A percentile compares a stretch with the other conserved stretches of the same genome.
These are phyloP conservation scores for Pneumocystis jirovecii DNA, from an alignment of 1,139 yeast species.

Conservation along the genomic window DNA sequence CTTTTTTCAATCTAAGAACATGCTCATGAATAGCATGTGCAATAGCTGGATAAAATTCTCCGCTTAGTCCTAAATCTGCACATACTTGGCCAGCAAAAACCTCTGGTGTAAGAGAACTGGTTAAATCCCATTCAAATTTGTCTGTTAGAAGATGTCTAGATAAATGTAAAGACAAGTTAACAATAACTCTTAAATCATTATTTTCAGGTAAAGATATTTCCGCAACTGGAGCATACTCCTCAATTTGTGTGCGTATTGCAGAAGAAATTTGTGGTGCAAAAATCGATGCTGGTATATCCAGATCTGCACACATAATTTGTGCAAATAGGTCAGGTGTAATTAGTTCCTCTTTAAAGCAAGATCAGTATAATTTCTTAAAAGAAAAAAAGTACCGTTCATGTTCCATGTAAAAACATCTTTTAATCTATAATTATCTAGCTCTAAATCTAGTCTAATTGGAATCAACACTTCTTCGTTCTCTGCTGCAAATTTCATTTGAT, in stretches of 20 bases:
- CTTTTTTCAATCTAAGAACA: slow-evolving; percentile 60
- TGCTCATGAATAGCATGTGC: slow-evolving; percentile 78
- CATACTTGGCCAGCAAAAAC: slow-evolving; percentile 69
- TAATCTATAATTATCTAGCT: slow-evolving; percentile 38
- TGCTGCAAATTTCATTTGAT: slow-evolving; percentile 24
- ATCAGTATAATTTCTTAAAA: background rate
- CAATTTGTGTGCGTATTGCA: slow-evolving; percentile 65
- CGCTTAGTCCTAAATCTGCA: slow-evolving; percentile 63
- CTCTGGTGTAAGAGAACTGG: slow-evolving; percentile 56
- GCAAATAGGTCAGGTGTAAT: slow-evolving; percentile 81
- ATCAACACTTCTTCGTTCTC: slow-evolving; percentile 35
- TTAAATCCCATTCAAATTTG: slow-evolving; percentile 86
- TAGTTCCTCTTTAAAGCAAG: slow-evolving; percentile 19
- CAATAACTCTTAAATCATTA: slow-evolving; percentile 56
- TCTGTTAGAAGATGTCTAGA: slow-evolving; percentile 80
- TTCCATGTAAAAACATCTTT: slow-evolving; percentile 88
- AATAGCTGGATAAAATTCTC: slow-evolving; percentile 83
- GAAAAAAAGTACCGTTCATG: slow-evolving; percentile 37
- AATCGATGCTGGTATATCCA: slow-evolving; percentile 50
- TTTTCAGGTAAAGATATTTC: slow-evolving; percentile 50
- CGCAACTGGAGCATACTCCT: slow-evolving; percentile 53
- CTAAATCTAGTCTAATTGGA: slow-evolving; percentile 64
- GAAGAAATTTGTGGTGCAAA: slow-evolving; percentile 52
- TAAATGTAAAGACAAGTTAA: slow-evolving; percentile 68
- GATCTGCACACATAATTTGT: slow-evolving; percentile 58